phyloP scores from a whole-genome alignment of 2,329 filamentous ascomycete genomes.

The Penicillium sp. region DNA sequence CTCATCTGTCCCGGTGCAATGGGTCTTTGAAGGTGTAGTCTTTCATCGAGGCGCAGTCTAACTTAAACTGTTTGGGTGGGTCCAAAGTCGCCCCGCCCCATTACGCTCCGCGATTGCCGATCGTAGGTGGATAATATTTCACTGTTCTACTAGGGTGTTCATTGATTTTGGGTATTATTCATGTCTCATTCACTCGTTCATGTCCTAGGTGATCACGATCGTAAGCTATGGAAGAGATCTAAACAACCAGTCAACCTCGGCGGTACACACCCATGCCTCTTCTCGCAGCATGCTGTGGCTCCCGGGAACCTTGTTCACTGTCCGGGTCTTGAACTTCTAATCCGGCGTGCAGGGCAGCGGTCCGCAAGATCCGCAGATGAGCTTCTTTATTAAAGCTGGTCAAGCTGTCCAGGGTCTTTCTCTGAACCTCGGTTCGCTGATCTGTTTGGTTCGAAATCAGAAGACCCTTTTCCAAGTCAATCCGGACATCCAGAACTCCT shows the following conservation, averaged over 20 bases:
- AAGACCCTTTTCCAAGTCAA: conserved; percentile 82
- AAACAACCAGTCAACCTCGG: background rate
- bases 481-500: conserved; percentile 73
- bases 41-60: too few relatives aligned
- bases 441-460: conserved; percentile 73
- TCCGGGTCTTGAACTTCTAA: conserved; percentile 64
- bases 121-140: too few relatives aligned
- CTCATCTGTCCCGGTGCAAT: too few relatives aligned
- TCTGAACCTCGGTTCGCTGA: conserved; percentile 71
- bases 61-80: too few relatives aligned
- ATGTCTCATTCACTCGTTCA: conserved; percentile 21
- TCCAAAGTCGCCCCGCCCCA: too few relatives aligned
- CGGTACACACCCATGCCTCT: background rate
- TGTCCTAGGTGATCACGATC: background rate
- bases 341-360: conserved; percentile 75
- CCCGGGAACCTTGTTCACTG: conserved; percentile 10
- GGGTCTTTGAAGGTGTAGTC: too few relatives aligned
- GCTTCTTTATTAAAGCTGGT: conserved; percentile 75
- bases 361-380: conserved; percentile 73
- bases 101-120: too few relatives aligned
- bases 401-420: conserved; percentile 68
- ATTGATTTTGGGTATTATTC: conserved; percentile 26
- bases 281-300: background rate
- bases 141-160: background rate
- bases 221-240: background rate